phyloP scores from a whole-genome alignment of 306 rosid genomes.

The Cucumis melo region DNA sequence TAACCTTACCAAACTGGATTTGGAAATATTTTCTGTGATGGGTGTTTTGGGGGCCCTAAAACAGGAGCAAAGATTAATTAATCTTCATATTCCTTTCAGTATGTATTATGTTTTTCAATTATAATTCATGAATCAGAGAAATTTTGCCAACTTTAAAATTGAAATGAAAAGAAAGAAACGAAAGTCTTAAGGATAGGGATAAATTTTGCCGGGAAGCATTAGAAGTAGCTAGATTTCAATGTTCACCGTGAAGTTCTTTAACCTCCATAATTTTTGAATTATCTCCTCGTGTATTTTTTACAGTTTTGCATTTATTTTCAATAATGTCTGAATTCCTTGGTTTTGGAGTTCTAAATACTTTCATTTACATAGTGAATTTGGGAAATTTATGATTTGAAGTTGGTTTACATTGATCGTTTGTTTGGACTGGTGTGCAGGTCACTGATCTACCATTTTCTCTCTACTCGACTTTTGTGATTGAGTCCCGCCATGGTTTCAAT shows the following conservation, averaged over 20 bases:
- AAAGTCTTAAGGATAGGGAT: background rate
- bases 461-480: slow-evolving; percentile 94
- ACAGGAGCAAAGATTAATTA: background rate
- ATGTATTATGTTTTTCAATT: background rate
- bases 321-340: background rate
- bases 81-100: background rate
- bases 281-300: background rate
- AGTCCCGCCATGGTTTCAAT: slow-evolving; percentile 89
- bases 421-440: slow-evolving; percentile 47
- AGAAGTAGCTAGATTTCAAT: background rate
- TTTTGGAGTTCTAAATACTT: background rate
- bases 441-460: slow-evolving; percentile 90
- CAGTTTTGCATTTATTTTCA: background rate
- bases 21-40: background rate
- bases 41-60: background rate
- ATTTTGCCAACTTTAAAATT: background rate
- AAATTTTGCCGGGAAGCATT: background rate
- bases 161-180: background rate
- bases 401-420: slow-evolving; percentile 5
- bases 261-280: background rate
- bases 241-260: background rate
- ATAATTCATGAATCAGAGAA: background rate
- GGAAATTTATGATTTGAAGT: background rate
- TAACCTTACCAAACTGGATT: background rate
- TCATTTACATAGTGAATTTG: background rate